A percentile compares a stretch with the other conserved stretches of the same genome.
Evolutionary conservation across 176 grass and related monocot genomes (phyloP).

Genomic region (Hyparrhenia diplandra): DNA sequence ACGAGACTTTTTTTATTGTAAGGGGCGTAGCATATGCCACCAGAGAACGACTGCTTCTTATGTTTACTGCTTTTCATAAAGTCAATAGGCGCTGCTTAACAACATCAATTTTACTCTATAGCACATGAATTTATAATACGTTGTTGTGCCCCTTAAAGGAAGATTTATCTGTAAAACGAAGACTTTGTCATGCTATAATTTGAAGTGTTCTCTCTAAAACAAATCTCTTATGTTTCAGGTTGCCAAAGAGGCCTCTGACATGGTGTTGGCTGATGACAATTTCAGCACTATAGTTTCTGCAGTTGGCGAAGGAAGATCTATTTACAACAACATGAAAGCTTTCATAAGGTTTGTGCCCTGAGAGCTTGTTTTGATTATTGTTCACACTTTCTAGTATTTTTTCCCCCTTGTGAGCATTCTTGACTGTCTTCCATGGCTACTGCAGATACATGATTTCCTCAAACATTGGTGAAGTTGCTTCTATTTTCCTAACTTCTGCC

Average conservation of each 20-base stretch:
- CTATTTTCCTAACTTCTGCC: constrained; percentile 88
- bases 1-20: no score
- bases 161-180: neutral
- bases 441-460: constrained; percentile 98
- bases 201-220: neutral
- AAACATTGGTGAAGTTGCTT: constrained; percentile 99
- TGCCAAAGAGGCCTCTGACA: constrained; percentile 94
- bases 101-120: neutral
- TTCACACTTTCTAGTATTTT: neutral
- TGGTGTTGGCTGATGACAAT: constrained; percentile 98
- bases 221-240: constrained; percentile 36
- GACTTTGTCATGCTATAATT: neutral
- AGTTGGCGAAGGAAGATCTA: constrained; percentile 95
- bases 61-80: neutral
- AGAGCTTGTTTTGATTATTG: neutral
- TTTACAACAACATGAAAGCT: constrained; percentile 99
- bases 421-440: constrained; percentile 28
- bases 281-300: constrained; percentile 96
- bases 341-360: constrained; percentile 70
- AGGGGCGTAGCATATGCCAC: neutral
- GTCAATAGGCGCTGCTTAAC: neutral
- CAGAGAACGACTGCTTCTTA: neutral
- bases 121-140: neutral
- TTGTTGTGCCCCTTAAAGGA: neutral
- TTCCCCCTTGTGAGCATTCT: neutral